phyloP scores from a whole-genome alignment of 1,284 basidiomycete genomes.

The Ustilago curta region DNA sequence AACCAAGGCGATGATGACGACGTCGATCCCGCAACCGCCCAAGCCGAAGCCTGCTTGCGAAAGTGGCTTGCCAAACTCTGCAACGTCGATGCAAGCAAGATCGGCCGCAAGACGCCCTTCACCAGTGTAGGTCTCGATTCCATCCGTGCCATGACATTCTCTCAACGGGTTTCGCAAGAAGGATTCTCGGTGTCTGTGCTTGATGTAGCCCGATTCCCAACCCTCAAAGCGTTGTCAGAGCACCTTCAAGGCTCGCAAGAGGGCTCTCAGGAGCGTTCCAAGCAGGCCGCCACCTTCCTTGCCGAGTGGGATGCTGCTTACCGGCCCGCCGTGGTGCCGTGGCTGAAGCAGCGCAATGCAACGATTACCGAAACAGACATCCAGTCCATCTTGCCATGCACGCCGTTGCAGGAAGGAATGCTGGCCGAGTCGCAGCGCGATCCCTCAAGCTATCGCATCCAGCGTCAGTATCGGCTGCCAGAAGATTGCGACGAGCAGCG shows the following conservation, averaged over 20 bases:
- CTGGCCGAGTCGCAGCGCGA: constrained; percentile 62
- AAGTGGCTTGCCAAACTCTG: constrained; percentile 57
- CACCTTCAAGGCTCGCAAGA: constrained; percentile 44
- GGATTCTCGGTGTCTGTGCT: constrained; percentile 64
- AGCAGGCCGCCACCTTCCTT: constrained; percentile 28
- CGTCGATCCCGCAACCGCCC: constrained; percentile 21
- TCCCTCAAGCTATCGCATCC: constrained; percentile 53
- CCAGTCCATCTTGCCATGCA: constrained; percentile 51
- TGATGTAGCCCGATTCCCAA: constrained; percentile 64
- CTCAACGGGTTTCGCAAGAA: constrained; percentile 48
- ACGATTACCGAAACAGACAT: constrained; percentile 4
- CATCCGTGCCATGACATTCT: constrained; percentile 66
- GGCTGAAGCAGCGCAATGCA: constrained; percentile 14
- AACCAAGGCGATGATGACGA: constrained; percentile 33
- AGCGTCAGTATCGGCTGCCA: constrained; percentile 60
- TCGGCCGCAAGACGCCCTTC: constrained; percentile 60
- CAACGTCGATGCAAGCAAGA: constrained; percentile 45
- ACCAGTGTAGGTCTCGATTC: constrained; percentile 66
- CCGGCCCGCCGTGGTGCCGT: constrained; percentile 24
- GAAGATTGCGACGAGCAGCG: constrained; percentile 31
- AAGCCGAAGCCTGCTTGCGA: constrained; percentile 44
- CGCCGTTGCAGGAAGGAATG: constrained; percentile 64
- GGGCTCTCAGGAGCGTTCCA: constrained; percentile 22
- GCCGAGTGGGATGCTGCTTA: constrained; percentile 28
- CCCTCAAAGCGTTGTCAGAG: constrained; percentile 48